Evolutionary conservation across 345 rosid species (phyloP).

Genomic region (Populus euphratica): DNA sequence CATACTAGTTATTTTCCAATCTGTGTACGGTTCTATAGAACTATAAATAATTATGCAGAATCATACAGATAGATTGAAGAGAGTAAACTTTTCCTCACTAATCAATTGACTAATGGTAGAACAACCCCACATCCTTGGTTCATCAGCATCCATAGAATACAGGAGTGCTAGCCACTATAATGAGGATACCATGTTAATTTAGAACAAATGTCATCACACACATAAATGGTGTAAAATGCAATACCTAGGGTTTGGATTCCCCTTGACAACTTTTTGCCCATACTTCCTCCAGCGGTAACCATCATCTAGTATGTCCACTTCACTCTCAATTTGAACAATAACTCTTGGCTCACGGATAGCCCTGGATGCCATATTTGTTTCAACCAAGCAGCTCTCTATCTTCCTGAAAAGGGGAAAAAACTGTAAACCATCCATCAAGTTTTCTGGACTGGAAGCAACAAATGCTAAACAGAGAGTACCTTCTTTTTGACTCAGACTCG

Average conservation of each 20-base stretch:
- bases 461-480: slow-evolving; percentile 38
- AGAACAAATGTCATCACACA: not conserved
- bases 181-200: not conserved
- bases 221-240: not conserved
- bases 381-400: slow-evolving; percentile 67
- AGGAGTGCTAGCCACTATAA: not conserved
- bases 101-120: too few species aligned
- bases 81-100: too few species aligned
- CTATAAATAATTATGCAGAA: too few species aligned
- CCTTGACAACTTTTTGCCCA: slow-evolving; percentile 73
- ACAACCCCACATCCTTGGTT: too few species aligned
- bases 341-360: slow-evolving; percentile 66
- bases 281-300: slow-evolving; percentile 78
- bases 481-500: slow-evolving; percentile 88
- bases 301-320: slow-evolving; percentile 63
- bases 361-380: slow-evolving; percentile 66
- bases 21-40: too few species aligned
- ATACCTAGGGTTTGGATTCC: slow-evolving; percentile 76
- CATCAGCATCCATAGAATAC: too few species aligned
- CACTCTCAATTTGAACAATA: slow-evolving; percentile 66
- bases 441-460: not conserved
- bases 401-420: slow-evolving; percentile 42
- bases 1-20: too few species aligned
- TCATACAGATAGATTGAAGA: too few species aligned
- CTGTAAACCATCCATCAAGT: not conserved